Evolutionary conservation across 192 early-diverging fungal genomes (phyloP).

Genomic region (Umbelopsis sp.): DNA sequence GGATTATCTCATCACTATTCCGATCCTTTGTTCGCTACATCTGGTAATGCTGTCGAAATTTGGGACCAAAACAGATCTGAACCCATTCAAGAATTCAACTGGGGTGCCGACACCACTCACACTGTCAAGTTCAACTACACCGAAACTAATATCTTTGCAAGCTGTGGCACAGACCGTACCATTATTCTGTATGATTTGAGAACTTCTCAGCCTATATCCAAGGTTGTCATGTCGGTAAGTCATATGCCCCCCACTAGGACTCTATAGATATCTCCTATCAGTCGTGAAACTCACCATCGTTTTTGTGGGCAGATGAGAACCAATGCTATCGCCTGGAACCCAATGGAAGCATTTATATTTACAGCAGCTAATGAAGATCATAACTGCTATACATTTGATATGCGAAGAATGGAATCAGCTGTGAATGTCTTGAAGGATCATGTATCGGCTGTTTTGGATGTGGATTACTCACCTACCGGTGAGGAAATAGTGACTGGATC

Average conservation of each 20-base stretch:
- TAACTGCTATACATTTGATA: slow-evolving; percentile 96
- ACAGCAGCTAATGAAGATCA: slow-evolving; percentile 97
- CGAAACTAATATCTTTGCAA: slow-evolving; percentile 90
- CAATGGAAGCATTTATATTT: slow-evolving; percentile 98
- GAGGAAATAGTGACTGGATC: slow-evolving; percentile 93
- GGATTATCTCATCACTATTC: slow-evolving; percentile 91
- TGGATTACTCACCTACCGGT: slow-evolving; percentile 98
- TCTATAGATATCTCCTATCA: too few species aligned
- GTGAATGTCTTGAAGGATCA: slow-evolving; percentile 93
- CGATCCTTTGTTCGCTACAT: slow-evolving; percentile 85
- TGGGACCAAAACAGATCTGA: slow-evolving; percentile 92
- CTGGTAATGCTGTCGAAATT: slow-evolving; percentile 82
- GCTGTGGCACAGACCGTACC: slow-evolving; percentile 91
- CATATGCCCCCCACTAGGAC: not conserved
- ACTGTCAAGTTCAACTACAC: slow-evolving; percentile 97
- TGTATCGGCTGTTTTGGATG: slow-evolving; percentile 96
- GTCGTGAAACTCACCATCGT: not conserved
- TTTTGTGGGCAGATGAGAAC: slow-evolving; percentile 65
- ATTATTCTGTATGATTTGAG: slow-evolving; percentile 94
- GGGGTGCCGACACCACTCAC: slow-evolving; percentile 95
- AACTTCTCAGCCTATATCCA: slow-evolving; percentile 83
- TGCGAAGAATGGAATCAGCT: slow-evolving; percentile 90
- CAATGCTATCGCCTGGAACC: slow-evolving; percentile 99
- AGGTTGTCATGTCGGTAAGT: slow-evolving; percentile 73
- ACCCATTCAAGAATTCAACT: slow-evolving; percentile 81